These are phyloP conservation scores for Trametes cubensis DNA, from an alignment of 768 basidiomycete genomes.

Conservation along the genomic window DNA sequence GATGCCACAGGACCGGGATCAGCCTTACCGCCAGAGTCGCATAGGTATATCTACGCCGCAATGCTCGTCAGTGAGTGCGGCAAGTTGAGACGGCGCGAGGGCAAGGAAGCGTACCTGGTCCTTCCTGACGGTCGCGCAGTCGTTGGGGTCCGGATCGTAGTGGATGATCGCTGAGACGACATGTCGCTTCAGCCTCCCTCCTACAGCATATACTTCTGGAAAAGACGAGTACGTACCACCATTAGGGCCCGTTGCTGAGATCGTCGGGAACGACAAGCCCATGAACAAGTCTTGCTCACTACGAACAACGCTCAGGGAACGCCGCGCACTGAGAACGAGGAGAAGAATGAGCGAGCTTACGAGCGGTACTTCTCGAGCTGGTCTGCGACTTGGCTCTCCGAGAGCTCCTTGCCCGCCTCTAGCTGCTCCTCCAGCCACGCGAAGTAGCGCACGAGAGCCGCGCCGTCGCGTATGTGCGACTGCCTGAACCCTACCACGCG, in stretches of 20 bases:
- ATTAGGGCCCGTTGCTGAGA: conserved; percentile 91
- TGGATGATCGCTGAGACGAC: conserved; percentile 79
- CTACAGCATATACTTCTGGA: not conserved
- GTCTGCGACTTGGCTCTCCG: conserved; percentile 80
- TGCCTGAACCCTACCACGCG: conserved; percentile 76
- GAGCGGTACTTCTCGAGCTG: conserved; percentile 79
- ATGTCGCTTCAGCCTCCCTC: not conserved
- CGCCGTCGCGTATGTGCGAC: conserved; percentile 87
- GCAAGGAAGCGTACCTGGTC: conserved; percentile 56
- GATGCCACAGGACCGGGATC: not conserved
- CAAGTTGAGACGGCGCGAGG: not conserved
- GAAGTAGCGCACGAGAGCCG: conserved; percentile 86
- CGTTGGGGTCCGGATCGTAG: conserved; percentile 76
- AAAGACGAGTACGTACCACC: conserved; percentile 61
- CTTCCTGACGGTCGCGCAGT: conserved; percentile 73
- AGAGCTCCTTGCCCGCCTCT: conserved; percentile 57
- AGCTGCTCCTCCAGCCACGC: conserved; percentile 92
- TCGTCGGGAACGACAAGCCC: conserved; percentile 89
- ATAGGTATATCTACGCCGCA: conserved; percentile 58
- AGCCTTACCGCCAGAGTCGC: conserved; percentile 81
- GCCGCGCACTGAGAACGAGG: not conserved
- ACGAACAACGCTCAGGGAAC: not conserved
- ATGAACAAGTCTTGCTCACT: conserved; percentile 81
- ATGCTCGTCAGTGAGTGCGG: not conserved
- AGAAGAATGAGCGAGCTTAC: conserved; percentile 46